Base-by-base conservation (phyloP, 768 basidiomycete genomes). In the Auricularia heimuer region DNA sequence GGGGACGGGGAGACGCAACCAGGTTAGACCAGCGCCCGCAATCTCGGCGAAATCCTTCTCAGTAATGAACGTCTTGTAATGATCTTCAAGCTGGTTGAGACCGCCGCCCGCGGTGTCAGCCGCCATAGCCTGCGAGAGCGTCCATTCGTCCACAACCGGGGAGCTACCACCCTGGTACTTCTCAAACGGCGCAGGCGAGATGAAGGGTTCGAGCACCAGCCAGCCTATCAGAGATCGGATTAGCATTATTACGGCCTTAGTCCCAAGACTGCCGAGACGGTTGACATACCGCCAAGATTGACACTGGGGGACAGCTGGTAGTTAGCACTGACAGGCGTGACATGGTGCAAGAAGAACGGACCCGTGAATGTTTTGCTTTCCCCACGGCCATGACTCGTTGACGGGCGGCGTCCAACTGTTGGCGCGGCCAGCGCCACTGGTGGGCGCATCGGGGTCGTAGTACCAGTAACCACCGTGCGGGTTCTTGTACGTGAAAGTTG, bases 11-110 rank as follows among this genome's bases (percentile, higher is more conserved):
- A 94, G 75, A 2, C 92, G 83, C 58, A 95, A 75, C 81, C 87
- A 94, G 76, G 92, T 94, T 61, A 94, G 76, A 3, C 93, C 94
- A 35, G 91, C 92, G 47, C 84, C 89, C 56, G 94, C 92, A 66
- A 97, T 95, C 72, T 87, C 78, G 44, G 93, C 93, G 67, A 95
- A 86, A 76, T 96, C 94, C 76, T 90, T 78, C 73, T n/a, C 21
- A 8, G 54, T 62, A 69, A 94, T 86, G 75, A 92, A 94, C 3
- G 89, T 91, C 65, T 82, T 78, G 72, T 94, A 94, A 75, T 94
- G 92, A 47, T 85, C 75, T 70, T 87, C 86, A 61, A 95, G 77
- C 75, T 83, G 85, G 65, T 78, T 75, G n/a, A 87, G 72, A 6
- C 85, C 85, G 34, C 70, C 69, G n/a, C 87, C 86, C 21, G 74